Evolutionary conservation across 208 protist genomes (phyloP), one percentile per base, ranked within the genome.

Genomic region (Tritrichomonas musculus): DNA sequence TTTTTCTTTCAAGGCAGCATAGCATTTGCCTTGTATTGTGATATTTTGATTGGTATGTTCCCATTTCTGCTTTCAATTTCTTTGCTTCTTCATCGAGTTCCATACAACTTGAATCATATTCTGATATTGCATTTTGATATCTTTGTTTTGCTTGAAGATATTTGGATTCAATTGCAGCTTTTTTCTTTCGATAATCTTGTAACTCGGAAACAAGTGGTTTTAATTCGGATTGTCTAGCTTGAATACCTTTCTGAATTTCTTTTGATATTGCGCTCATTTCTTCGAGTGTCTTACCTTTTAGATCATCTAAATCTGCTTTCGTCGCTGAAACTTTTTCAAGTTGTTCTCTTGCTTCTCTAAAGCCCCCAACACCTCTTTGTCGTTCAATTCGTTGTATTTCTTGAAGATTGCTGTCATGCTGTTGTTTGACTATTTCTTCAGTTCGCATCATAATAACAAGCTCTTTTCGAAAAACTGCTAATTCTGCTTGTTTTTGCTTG

Each of bases 11-110:
- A 11, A 53, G 47, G 3, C 47, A 5, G 2, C 27, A 17, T 9
- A 88, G 41, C 2, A 88, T 20, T 60, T 25, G 14, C 27, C 14
- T 13, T 14, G 57, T 57, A 17, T 57, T 88, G 47, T 47, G 44
- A 36, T 53, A 88, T 30, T 88, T 88, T 2, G 25, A 39, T 50
- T 88, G 77, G 30, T 88, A 88, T 2, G 41, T 88, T 9, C n/a
- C 33, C 53, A 88, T 88, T n/a, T 88, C 77, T 39, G 27, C 77
- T 22, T 47, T 13, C 4, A 88, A 39, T 20, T 88, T 88, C 77
- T 88, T 88, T 41, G 41, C 53, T 88, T 88, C 77, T 53, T 88
- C 77, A 88, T 88, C 77, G 2, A 88, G 17, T 39, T 88, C 77
- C 41, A 53, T 88, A 36, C 77, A 88, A 27, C 14, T 47, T 60